Conservation (phyloP, 129 eudicot species). For the Glebionis coronaria region DNA sequence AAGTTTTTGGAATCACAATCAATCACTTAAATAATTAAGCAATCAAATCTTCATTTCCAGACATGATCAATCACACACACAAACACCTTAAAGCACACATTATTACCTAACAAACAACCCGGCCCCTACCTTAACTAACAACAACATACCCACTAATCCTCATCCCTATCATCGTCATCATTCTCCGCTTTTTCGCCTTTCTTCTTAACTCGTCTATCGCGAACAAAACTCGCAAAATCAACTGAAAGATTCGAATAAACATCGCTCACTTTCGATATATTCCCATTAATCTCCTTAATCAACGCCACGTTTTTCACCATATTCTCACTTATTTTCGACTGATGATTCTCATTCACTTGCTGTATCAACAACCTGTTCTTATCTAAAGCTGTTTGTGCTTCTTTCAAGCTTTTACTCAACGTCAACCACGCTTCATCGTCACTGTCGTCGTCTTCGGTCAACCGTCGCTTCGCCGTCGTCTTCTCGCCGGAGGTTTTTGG, state of each 20-base stretch:
- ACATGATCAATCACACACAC: conserved; percentile 14
- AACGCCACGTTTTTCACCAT: conserved; percentile 60
- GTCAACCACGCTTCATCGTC: conserved; percentile 57
- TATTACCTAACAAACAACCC: no score
- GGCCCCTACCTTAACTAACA: neutral
- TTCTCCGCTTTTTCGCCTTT: conserved; percentile 26
- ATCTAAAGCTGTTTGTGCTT: conserved; percentile 55
- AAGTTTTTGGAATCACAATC: no score
- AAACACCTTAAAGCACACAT: conserved; percentile 14
- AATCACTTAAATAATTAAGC: no score
- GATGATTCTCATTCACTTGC: conserved; percentile 74
- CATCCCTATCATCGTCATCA: neutral
- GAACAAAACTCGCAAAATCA: conserved; percentile 39
- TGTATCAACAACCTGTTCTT: conserved; percentile 59
- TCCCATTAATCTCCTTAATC: conserved; percentile 57
- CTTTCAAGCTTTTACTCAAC: conserved; percentile 46
- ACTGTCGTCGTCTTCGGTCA: conserved; percentile 29
- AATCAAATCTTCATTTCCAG: conserved; percentile 13
- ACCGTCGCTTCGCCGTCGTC: conserved; percentile 26
- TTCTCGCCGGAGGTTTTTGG: conserved; percentile 1
- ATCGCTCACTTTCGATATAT: conserved; percentile 48
- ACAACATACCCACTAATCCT: no score
- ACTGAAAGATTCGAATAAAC: conserved; percentile 55
- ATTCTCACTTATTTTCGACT: conserved; percentile 59
- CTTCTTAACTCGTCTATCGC: conserved; percentile 31